Evolutionary conservation across 768 basidiomycete species (phyloP), one percentile per base, ranked within the genome.

Genomic region (Mycena galopus): DNA sequence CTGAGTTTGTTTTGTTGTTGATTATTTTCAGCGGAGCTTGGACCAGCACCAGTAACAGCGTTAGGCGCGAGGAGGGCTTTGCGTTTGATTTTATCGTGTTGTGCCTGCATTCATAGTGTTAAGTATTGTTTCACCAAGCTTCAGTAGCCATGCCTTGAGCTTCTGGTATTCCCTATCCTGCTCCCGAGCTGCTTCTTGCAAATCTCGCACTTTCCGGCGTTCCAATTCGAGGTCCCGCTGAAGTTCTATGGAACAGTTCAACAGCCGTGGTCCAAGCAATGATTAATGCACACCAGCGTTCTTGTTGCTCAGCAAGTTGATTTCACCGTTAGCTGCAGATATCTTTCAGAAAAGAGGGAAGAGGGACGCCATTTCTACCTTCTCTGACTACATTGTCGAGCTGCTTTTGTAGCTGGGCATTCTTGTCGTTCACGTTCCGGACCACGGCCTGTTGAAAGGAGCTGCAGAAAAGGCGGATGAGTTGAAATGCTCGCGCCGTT

Each of bases 81-180:
- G 67, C 94, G 89, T 82, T 94, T 96, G 75, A 95, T 87, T 78
- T 93, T 94, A 78, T 96, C 95, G 71, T 92, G 89, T 76, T 94
- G 93, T 50, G 83, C 84, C 94, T 95, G 68, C 11, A 57, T 56
- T 58, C 55, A 16, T 47, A 33, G 47, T 47, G 29, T 9, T 35
- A 63, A 42, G 32, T 14, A 3, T 27, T 53, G 62, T 33, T 21
- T n/a, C 9, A 39, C 23, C 2, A 42, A 56, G 14, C 11, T 12
- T 35, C 14, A n/a, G 56, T 14, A 35, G 65, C 32, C 62, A 33
- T 32, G 90, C 95, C 87, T 96, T 96, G 47, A 96, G 88, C 78
- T 94, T 95, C 67, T 93, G 93, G 77, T 96, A 96, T 77, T 96
- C 95, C 77, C 93, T 95, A 72, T 96, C 95, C 76, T 91, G 87